A percentile compares a stretch with the other conserved stretches of the same genome.
These are phyloP conservation scores for Pyricularia grisea DNA, from an alignment of 2,329 filamentous ascomycete species.

Conservation along the genomic window DNA sequence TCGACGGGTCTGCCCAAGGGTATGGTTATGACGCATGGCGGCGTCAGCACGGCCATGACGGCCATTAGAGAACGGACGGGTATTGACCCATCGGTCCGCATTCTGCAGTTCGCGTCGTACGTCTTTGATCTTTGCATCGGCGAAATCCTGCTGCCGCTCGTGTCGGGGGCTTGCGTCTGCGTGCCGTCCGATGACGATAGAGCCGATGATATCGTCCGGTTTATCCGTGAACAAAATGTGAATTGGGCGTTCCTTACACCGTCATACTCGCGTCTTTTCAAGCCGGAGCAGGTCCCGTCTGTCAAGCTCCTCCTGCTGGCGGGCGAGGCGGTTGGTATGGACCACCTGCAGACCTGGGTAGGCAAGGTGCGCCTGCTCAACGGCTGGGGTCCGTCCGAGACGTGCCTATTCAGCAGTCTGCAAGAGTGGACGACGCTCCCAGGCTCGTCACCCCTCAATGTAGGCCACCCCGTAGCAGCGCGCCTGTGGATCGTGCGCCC, in stretches of 20 bases:
- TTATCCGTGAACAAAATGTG: constrained; percentile 14
- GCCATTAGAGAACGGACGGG: constrained; percentile 22
- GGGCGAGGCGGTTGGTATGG: constrained; percentile 16
- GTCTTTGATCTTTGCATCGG: constrained; percentile 30
- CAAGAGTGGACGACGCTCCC: constrained; percentile 15
- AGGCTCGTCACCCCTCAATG: constrained; percentile 11
- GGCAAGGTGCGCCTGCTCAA: constrained; percentile 12
- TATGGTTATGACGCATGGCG: constrained; percentile 21
- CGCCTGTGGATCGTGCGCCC: constrained; percentile 22
- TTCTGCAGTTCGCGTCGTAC: constrained; percentile 24
- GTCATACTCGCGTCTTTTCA: constrained; percentile 15
- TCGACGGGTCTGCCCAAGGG: constrained; percentile 30
- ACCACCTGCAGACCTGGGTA: constrained; percentile 14
- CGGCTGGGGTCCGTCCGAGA: constrained; percentile 16
- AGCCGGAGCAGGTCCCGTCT: constrained; percentile 26
- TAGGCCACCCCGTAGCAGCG: constrained; percentile 7
- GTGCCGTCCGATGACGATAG: constrained; percentile 28
- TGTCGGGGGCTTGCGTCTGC: constrained; percentile 29
- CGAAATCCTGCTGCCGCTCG: constrained; percentile 28
- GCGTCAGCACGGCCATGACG: constrained; percentile 21
- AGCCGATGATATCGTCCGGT: constrained; percentile 24
- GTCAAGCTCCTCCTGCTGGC: constrained; percentile 23
- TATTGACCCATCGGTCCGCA: constrained; percentile 7
- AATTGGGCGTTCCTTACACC: constrained; percentile 18
- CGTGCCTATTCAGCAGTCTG: constrained; percentile 20